Evolutionary conservation across 148 eudicot genomes (phyloP), one percentile per base, ranked within the genome.

Genomic region (Vaccinium vitisidaea): DNA sequence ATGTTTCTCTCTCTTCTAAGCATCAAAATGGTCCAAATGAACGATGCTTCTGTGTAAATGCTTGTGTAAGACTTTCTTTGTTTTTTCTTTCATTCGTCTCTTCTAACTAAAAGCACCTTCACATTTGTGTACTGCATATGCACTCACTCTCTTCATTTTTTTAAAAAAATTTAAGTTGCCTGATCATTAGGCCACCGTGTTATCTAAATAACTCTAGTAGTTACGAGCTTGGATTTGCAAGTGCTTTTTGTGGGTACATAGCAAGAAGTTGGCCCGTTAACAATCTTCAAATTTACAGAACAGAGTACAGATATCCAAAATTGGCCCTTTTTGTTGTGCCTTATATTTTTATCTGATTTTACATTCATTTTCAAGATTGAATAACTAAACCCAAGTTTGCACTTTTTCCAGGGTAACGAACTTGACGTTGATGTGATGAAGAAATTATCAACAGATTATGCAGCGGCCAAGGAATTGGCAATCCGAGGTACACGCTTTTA

Each of bases 371-470:
- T 36, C 77, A 53, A 27, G 27, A 43, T 21, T 4, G 30, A 78
- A 50, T 81, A 65, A 63, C 65, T 84, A 77, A 83, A 30, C 58
- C 54, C 25, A 84, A 48, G 52, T 73, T 36, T 4, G 8, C 59
- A 43, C 63, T 9, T 84, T 58, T 73, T 59, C 32, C 88, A 95
- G 98, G 94, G 94, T 36, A 85, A 25, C 88, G 98, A 94, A 85
- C 94, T 96, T 90, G 96, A 96, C 46, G 85, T 91, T 71, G 88
- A 90, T 83, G 74, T 53, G 81, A 87, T 96, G 58, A 87, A 77
- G 88, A 92, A 92, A 82, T 84, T 86, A 85, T 91, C 94, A 43
- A 78, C 84, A 7, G 94, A 93, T 52, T 96, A 96, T 91, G 95
- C 90, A 80, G 89, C 70, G 21, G 93, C 92, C 76, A 94, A 94